Conservation (phyloP, 768 basidiomycete species). For the Psilocybe sp. region DNA sequence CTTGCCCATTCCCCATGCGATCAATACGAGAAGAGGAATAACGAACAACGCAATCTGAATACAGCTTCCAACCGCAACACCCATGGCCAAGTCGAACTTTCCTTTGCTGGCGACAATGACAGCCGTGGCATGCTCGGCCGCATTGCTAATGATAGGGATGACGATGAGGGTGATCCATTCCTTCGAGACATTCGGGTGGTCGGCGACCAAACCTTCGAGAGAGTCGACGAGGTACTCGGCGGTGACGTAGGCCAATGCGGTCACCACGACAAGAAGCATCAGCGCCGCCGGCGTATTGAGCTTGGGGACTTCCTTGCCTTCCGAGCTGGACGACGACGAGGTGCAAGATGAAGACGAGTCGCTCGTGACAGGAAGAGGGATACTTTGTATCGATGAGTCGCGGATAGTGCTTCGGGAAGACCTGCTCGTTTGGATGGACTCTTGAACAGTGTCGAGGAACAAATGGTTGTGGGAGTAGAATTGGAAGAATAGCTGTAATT, state of each 20-base stretch:
- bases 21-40: slow-evolving; percentile 34
- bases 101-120: slow-evolving; percentile 40
- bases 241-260: slow-evolving; percentile 38
- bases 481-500: slow-evolving; percentile 45
- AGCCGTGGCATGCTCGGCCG: slow-evolving; percentile 40
- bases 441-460: slow-evolving; percentile 34
- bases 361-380: slow-evolving; percentile 15
- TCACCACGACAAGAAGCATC: slow-evolving; percentile 27
- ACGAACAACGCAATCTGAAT: slow-evolving; percentile 43
- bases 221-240: slow-evolving; percentile 40
- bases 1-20: slow-evolving; percentile 39
- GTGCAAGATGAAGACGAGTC: slow-evolving; percentile 14
- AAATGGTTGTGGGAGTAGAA: slow-evolving; percentile 50
- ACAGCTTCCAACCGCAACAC: slow-evolving; percentile 40
- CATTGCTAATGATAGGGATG: slow-evolving; percentile 40
- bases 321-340: slow-evolving; percentile 8
- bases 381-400: slow-evolving; percentile 19
- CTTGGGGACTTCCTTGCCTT: slow-evolving; percentile 25
- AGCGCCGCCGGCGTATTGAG: slow-evolving; percentile 34
- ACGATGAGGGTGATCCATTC: slow-evolving; percentile 45
- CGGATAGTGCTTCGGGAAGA: slow-evolving; percentile 11
- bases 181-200: slow-evolving; percentile 36
- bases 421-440: slow-evolving; percentile 15
- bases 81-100: slow-evolving; percentile 42
- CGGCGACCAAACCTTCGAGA: slow-evolving; percentile 35